Evolutionary conservation across 345 rosid genomes (phyloP).

Genomic region (Euphorbia lathyris): DNA sequence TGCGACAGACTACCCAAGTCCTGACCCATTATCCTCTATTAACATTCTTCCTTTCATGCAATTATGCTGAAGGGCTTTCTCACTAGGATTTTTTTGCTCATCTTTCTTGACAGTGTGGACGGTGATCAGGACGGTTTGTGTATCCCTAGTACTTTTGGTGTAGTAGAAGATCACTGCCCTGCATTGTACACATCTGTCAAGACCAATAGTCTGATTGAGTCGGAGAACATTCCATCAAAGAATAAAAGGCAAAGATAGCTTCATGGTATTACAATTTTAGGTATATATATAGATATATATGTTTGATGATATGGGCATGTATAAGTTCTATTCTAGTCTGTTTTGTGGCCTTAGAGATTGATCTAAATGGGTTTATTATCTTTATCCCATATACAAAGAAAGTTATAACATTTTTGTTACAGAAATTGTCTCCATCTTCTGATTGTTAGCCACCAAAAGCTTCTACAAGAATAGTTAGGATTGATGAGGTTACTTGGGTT

Average conservation of each 20-base stretch:
- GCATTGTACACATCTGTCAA: conserved; percentile 5
- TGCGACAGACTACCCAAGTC: conserved; percentile 65
- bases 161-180: conserved; percentile 30
- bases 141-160: conserved; percentile 41
- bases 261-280: neutral
- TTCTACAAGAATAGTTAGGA: neutral
- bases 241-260: conserved; percentile 1
- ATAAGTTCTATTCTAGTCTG: neutral
- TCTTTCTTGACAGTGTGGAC: conserved; percentile 46
- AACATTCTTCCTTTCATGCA: conserved; percentile 17
- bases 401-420: neutral
- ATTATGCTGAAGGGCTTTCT: conserved; percentile 22
- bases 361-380: conserved; percentile 10
- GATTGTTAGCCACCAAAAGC: conserved; percentile 7
- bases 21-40: conserved; percentile 29
- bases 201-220: conserved; percentile 1
- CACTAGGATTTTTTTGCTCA: conserved; percentile 19
- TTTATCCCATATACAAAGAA: conserved; percentile 13
- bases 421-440: neutral
- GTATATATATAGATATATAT: neutral
- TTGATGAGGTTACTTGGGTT: conserved; percentile 11
- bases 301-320: neutral
- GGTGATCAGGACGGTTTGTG: conserved; percentile 37
- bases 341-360: neutral
- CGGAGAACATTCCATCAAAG: neutral